Conservation (phyloP, 768 basidiomycete genomes). For the Boletus reticuloceps region DNA sequence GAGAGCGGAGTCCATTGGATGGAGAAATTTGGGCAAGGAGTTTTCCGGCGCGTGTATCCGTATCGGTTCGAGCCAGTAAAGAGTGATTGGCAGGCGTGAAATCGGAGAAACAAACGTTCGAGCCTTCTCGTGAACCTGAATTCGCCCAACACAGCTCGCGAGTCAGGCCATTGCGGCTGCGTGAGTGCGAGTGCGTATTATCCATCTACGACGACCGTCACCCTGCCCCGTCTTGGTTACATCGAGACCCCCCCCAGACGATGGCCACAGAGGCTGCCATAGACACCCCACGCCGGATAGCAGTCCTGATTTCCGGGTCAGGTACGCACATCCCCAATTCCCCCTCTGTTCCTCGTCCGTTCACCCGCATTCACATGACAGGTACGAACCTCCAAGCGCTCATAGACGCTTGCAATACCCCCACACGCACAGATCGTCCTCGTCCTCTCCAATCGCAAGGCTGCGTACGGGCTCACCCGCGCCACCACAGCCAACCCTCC, state of each 20-base stretch:
- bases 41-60: no score
- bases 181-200: no score
- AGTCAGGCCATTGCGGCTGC: no score
- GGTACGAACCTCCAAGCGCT: constrained; percentile 97
- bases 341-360: not conserved
- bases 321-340: constrained; percentile 33
- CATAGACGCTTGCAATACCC: constrained; percentile 80
- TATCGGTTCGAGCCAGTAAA: no score
- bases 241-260: not conserved
- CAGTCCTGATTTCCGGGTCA: constrained; percentile 61
- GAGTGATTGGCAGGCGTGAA: no score
- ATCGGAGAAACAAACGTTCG: no score
- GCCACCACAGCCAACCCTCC: constrained; percentile 67
- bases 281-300: constrained; percentile 12
- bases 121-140: no score
- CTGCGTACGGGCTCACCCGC: constrained; percentile 85
- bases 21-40: no score
- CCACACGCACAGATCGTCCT: constrained; percentile 69
- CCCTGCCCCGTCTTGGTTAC: constrained; percentile 2
- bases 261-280: not conserved
- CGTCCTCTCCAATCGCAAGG: constrained; percentile 90
- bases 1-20: no score
- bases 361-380: constrained; percentile 26
- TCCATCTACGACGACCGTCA: constrained; percentile 9
- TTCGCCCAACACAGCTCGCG: no score